Conservation (phyloP, 2,329 filamentous ascomycete species). For the Domatiomyces catenatus region DNA sequence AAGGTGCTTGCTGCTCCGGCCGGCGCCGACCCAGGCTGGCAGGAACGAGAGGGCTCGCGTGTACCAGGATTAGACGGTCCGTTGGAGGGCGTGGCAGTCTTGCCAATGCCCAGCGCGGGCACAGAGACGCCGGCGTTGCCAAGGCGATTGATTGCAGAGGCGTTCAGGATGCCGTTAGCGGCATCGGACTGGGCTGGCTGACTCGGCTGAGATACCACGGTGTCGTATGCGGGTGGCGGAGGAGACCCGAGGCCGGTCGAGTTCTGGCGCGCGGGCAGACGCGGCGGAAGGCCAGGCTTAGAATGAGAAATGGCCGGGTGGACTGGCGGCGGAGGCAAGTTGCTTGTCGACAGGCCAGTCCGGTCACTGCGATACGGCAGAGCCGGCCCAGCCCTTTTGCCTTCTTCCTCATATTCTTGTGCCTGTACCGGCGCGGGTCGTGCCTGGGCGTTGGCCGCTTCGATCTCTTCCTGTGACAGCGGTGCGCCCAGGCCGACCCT, state of each 20-base stretch:
- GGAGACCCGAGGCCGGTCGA: slow-evolving; percentile 34
- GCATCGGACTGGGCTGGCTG: slow-evolving; percentile 6
- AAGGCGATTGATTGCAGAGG: slow-evolving; percentile 49
- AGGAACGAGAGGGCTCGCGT: slow-evolving; percentile 15
- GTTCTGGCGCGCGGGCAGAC: slow-evolving; percentile 51
- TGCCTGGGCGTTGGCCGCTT: slow-evolving; percentile 21
- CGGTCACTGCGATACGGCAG: slow-evolving; percentile 56
- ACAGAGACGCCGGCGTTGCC: slow-evolving; percentile 60
- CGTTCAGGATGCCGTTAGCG: slow-evolving; percentile 33
- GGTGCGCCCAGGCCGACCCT: slow-evolving; percentile 30
- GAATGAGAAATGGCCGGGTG: slow-evolving; percentile 27
- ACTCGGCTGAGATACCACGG: slow-evolving; percentile 20
- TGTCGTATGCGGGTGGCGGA: slow-evolving; percentile 32
- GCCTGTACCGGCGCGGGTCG: slow-evolving; percentile 16
- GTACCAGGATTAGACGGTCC: slow-evolving; percentile 10
- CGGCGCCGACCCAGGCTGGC: slow-evolving; percentile 11
- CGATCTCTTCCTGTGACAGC: slow-evolving; percentile 25
- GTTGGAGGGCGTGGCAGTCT: background rate
- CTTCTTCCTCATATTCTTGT: slow-evolving; percentile 18
- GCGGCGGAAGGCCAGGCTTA: slow-evolving; percentile 47
- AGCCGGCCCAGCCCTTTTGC: slow-evolving; percentile 35
- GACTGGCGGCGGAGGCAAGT: slow-evolving; percentile 56
- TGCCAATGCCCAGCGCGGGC: slow-evolving; percentile 58
- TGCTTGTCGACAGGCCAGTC: slow-evolving; percentile 52
- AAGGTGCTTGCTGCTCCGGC: slow-evolving; percentile 30